Base-by-base conservation (phyloP, 257 asterid genomes). In the Anisodus acutangulus region DNA sequence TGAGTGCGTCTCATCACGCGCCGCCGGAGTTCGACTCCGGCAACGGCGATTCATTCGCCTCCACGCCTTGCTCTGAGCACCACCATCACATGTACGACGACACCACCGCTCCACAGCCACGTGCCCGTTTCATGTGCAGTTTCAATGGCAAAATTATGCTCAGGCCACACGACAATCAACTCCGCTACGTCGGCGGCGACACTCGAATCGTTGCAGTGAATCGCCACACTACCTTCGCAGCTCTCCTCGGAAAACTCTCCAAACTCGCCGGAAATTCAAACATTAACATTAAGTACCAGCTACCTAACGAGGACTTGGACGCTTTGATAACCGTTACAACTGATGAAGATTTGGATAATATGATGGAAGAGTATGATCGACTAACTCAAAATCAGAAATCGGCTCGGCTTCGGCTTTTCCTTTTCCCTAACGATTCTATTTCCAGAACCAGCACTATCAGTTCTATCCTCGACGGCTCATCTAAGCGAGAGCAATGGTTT, bases 291-390 rank as follows among this genome's bases (percentile, higher is more conserved):
- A 95, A 94, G 85, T 95, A 95, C 88, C 98, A 95, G 93, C 98
- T 95, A 37, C 99, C 99, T 0, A 95, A 89, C 84, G 98, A 95
- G 78, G 99, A 95, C 81, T 91, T 95, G 5, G 99, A 95, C 83
- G 88, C 98, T 12, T 90, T 95, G 11, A 94, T 95, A 74, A 93
- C 99, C 7, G 96, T 94, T 45, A 90, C 95, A 1, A 85, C 90
- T 1, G 98, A 95, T 47, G 98, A 95, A 82, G 99, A 95, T 87
- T 89, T 95, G 11, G 97, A 95, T 70, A 94, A 95, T 80, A 94
- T 95, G 98, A 93, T 95, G 95, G 99, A 95, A 9, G 99, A 95
- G 85, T 94, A 90, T 69, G 97, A 94, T 87, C 97, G 98, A 84
- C 93, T 94, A 17, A 85, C 76, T n/a, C 92, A 76, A 78, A 82